Evolutionary conservation across 371 early-diverging fungal genomes (phyloP).

Genomic region (Rhizomucor pusillus): DNA sequence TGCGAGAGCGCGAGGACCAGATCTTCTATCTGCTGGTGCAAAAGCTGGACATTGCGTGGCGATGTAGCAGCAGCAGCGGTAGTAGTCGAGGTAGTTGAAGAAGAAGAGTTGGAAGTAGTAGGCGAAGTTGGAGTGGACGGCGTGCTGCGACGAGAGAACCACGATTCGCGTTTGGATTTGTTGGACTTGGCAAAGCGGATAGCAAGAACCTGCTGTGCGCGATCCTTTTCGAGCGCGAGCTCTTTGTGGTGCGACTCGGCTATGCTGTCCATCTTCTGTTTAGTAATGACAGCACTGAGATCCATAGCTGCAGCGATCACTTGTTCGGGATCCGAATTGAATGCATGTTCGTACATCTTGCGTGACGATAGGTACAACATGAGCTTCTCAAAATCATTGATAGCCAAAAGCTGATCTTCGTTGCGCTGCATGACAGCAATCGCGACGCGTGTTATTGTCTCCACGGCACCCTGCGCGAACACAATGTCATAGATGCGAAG

Average conservation of each 20-base stretch:
- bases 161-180: conserved; percentile 23
- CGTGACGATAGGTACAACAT: conserved; percentile 78
- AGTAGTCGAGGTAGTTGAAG: neutral
- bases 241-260: conserved; percentile 59
- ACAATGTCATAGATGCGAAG: conserved; percentile 89
- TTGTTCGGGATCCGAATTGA: conserved; percentile 58
- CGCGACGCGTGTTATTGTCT: conserved; percentile 84
- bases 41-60: conserved; percentile 5
- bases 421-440: conserved; percentile 86
- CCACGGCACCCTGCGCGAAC: conserved; percentile 85
- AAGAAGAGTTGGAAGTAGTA: neutral
- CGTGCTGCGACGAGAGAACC: conserved; percentile 21
- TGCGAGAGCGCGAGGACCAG: conserved; percentile 54
- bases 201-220: conserved; percentile 50
- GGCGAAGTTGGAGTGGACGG: conserved; percentile 11
- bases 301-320: conserved; percentile 78
- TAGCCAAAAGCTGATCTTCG: conserved; percentile 62
- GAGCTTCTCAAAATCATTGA: conserved; percentile 82
- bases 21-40: conserved; percentile 62
- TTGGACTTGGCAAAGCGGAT: conserved; percentile 24
- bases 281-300: conserved; percentile 66
- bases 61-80: conserved; percentile 3
- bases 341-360: conserved; percentile 75
- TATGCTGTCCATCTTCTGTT: conserved; percentile 69
- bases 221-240: conserved; percentile 55